These are phyloP conservation scores for Asterophora lycoperdoides DNA, from an alignment of 768 basidiomycete species.

Conservation along the genomic window DNA sequence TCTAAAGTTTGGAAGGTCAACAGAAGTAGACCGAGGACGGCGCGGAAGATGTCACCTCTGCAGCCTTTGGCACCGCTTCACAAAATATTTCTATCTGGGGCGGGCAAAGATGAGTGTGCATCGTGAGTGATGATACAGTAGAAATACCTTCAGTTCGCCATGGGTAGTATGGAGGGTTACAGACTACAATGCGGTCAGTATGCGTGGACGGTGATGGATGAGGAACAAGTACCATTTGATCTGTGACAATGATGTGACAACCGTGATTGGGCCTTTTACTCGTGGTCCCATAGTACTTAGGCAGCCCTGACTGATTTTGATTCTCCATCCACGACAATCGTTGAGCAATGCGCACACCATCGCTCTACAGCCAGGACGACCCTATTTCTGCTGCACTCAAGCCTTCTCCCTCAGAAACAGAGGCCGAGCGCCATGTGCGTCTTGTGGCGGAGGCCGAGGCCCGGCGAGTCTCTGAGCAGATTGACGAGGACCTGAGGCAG, in stretches of 20 bases:
- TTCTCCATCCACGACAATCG: slow-evolving; percentile 28
- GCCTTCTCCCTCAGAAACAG: slow-evolving; percentile 64
- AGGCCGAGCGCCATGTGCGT: slow-evolving; percentile 55
- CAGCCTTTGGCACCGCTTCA: slow-evolving; percentile 91
- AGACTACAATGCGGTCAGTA: slow-evolving; percentile 49
- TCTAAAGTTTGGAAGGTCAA: slow-evolving; percentile 43
- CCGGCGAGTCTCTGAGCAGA: slow-evolving; percentile 70
- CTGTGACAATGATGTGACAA: slow-evolving; percentile 21
- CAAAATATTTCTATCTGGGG: slow-evolving; percentile 92
- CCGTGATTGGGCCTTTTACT: slow-evolving; percentile 10
- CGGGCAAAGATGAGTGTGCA: slow-evolving; percentile 1
- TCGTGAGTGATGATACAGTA: neutral
- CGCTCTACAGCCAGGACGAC: slow-evolving; percentile 71
- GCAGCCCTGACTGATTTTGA: slow-evolving; percentile 16
- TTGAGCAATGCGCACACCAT: slow-evolving; percentile 55
- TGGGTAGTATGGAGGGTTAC: slow-evolving; percentile 93
- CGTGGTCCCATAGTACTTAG: slow-evolving; percentile 9
- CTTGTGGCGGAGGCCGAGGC: slow-evolving; percentile 69
- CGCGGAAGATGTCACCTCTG: slow-evolving; percentile 57
- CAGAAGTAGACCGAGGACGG: slow-evolving; percentile 6
- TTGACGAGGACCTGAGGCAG: slow-evolving; percentile 72
- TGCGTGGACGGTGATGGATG: slow-evolving; percentile 8
- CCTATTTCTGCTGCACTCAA: slow-evolving; percentile 65
- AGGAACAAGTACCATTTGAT: slow-evolving; percentile 18
- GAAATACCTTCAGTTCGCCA: slow-evolving; percentile 87